A percentile compares a stretch with the other conserved stretches of the same genome.
Conservation (phyloP, 2,329 filamentous ascomycete species). For the Claviceps cyperi region DNA sequence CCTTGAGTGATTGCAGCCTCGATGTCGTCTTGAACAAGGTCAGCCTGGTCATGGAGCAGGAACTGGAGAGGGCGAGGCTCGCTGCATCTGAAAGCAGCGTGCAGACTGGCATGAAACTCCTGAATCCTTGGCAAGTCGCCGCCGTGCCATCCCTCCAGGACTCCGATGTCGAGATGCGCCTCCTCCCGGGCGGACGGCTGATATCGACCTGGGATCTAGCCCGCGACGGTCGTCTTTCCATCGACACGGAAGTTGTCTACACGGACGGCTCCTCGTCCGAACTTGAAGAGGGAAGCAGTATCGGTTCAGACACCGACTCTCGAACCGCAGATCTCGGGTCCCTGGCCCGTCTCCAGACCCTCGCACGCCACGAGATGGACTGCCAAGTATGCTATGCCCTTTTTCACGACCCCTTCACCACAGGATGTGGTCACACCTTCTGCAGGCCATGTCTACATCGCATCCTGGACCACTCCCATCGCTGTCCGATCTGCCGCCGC, state of each 20-base stretch:
- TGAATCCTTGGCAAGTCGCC: slow-evolving; percentile 25
- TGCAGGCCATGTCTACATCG: slow-evolving; percentile 67
- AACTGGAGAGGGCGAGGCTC: slow-evolving; percentile 29
- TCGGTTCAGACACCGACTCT: not conserved
- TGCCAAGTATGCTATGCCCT: slow-evolving; percentile 80
- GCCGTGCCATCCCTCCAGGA: slow-evolving; percentile 26
- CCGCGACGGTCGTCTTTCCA: slow-evolving; percentile 42
- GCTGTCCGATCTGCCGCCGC: slow-evolving; percentile 71
- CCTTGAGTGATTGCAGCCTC: slow-evolving; percentile 57
- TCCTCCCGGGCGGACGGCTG: slow-evolving; percentile 43
- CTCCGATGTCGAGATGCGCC: slow-evolving; percentile 15
- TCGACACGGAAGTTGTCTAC: slow-evolving; percentile 41
- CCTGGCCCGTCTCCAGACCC: slow-evolving; percentile 44
- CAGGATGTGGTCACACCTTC: slow-evolving; percentile 77
- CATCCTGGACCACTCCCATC: slow-evolving; percentile 59
- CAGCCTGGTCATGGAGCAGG: slow-evolving; percentile 42
- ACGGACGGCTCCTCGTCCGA: slow-evolving; percentile 11
- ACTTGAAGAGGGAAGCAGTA: not conserved
- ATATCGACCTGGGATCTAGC: slow-evolving; percentile 53
- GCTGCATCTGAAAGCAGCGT: slow-evolving; percentile 13
- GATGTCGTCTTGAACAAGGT: slow-evolving; percentile 67
- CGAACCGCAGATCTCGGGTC: not conserved
- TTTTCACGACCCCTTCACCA: slow-evolving; percentile 71
- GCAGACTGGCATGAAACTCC: slow-evolving; percentile 23
- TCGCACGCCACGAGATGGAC: slow-evolving; percentile 57